phyloP scores from a whole-genome alignment of 176 grass and related monocot species.

The Oropetium thomaeum region DNA sequence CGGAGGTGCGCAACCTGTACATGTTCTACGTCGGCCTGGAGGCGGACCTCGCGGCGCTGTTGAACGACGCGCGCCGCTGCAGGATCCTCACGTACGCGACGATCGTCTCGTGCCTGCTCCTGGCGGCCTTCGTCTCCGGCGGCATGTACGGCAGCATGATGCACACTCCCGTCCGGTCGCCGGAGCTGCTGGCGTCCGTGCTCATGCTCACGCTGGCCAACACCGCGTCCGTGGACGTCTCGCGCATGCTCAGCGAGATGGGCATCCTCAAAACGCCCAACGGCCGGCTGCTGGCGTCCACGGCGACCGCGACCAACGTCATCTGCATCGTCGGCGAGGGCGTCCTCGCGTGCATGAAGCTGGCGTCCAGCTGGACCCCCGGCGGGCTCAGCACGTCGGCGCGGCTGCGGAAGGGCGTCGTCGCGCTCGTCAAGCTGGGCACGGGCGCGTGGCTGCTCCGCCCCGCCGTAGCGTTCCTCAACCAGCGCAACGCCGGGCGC shows the following conservation, averaged over 20 bases:
- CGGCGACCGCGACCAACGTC: slow-evolving; percentile 31
- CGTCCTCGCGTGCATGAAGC: slow-evolving; percentile 45
- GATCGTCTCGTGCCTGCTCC: slow-evolving; percentile 41
- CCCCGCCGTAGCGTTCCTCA: slow-evolving; percentile 27
- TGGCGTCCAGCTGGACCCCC: slow-evolving; percentile 22
- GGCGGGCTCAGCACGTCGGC: background rate
- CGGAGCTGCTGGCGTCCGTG: slow-evolving; percentile 47
- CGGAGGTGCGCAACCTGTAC: slow-evolving; percentile 41
- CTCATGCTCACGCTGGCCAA: slow-evolving; percentile 46
- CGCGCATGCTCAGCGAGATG: slow-evolving; percentile 34
- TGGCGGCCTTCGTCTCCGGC: slow-evolving; percentile 45
- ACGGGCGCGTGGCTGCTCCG: slow-evolving; percentile 5
- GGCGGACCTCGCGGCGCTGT: slow-evolving; percentile 44
- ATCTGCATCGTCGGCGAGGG: slow-evolving; percentile 50
- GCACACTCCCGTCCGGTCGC: slow-evolving; percentile 48
- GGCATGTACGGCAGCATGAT: slow-evolving; percentile 59
- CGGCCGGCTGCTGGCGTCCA: slow-evolving; percentile 27
- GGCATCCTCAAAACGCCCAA: slow-evolving; percentile 18
- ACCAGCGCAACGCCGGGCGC: slow-evolving; percentile 42
- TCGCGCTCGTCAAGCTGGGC: slow-evolving; percentile 29
- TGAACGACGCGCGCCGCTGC: slow-evolving; percentile 44
- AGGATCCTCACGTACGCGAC: slow-evolving; percentile 38
- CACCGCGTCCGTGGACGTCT: slow-evolving; percentile 37
- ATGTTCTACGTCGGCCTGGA: slow-evolving; percentile 53
- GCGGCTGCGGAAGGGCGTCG: slow-evolving; percentile 29